These are phyloP conservation scores for Entrophospora sp. DNA, from an alignment of 192 early-diverging fungal genomes.

Conservation along the genomic window DNA sequence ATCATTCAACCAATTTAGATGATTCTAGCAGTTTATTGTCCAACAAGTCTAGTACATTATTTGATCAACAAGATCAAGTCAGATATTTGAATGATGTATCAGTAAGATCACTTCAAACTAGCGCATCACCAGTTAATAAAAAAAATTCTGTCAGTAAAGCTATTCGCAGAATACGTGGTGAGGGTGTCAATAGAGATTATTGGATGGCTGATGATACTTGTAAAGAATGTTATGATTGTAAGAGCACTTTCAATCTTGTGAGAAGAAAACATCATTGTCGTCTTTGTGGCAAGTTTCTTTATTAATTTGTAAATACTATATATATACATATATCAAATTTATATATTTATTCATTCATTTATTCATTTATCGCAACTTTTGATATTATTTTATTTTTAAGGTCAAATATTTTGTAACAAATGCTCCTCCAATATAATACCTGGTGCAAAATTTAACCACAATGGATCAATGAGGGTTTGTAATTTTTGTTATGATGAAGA, in stretches of 20 bases:
- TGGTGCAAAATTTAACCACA: constrained; percentile 56
- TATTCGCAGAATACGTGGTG: constrained; percentile 43
- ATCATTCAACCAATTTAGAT: background rate
- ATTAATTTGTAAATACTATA: background rate
- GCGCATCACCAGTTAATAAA: constrained; percentile 33
- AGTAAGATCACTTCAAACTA: constrained; percentile 31
- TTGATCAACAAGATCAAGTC: constrained; percentile 32
- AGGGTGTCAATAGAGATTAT: constrained; percentile 50
- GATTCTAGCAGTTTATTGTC: constrained; percentile 21
- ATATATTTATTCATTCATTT: background rate
- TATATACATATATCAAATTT: too few species aligned
- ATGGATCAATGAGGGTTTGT: constrained; percentile 64
- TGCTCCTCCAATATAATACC: constrained; percentile 65
- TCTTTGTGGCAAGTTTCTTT: constrained; percentile 65
- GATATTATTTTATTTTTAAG: constrained; percentile 18
- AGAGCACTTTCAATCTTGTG: constrained; percentile 57
- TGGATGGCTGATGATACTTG: constrained; percentile 82
- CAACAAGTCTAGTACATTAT: constrained; percentile 24
- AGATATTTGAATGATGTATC: constrained; percentile 38
- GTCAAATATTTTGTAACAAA: constrained; percentile 66
- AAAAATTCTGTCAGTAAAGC: constrained; percentile 40
- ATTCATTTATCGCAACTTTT: background rate
- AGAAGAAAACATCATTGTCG: constrained; percentile 74
- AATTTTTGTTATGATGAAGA: constrained; percentile 51
- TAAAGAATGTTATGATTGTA: constrained; percentile 79